A percentile compares a stretch with the other conserved stretches of the same genome.
phyloP scores from a whole-genome alignment of 208 protist genomes.

The Crithidia brevicula region DNA sequence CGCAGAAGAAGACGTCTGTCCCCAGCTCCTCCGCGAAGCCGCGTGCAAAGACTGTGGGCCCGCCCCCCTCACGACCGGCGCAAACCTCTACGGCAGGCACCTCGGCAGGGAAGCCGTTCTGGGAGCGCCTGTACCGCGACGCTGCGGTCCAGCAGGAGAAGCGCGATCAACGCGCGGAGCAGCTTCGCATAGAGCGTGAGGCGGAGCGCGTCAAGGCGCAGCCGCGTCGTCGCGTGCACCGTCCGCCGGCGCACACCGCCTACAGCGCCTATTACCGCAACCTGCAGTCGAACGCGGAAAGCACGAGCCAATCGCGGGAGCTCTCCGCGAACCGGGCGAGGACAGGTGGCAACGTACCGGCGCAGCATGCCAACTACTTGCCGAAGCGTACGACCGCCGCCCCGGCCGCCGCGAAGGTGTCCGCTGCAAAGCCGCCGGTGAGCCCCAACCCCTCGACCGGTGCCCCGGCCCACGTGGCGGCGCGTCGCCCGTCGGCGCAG shows the following conservation, averaged over 20 bases:
- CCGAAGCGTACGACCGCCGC: neutral
- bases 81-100: neutral
- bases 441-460: neutral
- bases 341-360: conserved; percentile 6
- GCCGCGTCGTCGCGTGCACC: conserved; percentile 4
- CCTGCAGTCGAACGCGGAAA: conserved; percentile 11
- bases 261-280: conserved; percentile 22
- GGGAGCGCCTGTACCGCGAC: conserved; percentile 48
- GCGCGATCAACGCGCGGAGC: conserved; percentile 25
- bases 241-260: conserved; percentile 7
- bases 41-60: neutral
- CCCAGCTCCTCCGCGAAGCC: conserved; percentile 5
- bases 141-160: conserved; percentile 33
- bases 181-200: conserved; percentile 18
- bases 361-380: conserved; percentile 13
- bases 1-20: neutral
- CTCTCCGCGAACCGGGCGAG: conserved; percentile 1
- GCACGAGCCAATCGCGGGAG: conserved; percentile 6
- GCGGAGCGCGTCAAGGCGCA: conserved; percentile 8
- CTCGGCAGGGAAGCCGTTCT: conserved; percentile 26
- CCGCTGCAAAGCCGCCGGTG: conserved; percentile 2
- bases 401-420: neutral
- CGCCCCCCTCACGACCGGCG: neutral
- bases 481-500: conserved; percentile 1
- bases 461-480: neutral